Conservation (phyloP, 768 basidiomycete species). For the Cyathus striatus region DNA sequence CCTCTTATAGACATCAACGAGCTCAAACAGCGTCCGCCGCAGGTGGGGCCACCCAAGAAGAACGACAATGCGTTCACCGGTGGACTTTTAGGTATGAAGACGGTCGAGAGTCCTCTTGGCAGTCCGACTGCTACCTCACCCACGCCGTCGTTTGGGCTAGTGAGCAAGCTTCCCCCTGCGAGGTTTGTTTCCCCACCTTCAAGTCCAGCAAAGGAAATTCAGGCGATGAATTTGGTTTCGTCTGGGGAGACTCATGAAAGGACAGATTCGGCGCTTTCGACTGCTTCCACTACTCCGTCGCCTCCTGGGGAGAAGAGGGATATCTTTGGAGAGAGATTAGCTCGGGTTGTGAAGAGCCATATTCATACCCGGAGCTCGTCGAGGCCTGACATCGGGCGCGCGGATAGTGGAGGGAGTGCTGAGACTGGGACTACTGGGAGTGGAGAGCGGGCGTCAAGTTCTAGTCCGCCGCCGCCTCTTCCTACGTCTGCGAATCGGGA, state of each 20-base stretch:
- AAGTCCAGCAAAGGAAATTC: constrained; percentile 21
- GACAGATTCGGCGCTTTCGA: no score
- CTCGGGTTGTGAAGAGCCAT: constrained; percentile 28
- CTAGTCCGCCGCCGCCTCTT: background rate
- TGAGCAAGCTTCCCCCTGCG: constrained; percentile 24
- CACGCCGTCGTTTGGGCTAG: constrained; percentile 12
- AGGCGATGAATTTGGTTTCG: constrained; percentile 2
- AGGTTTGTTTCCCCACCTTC: constrained; percentile 30
- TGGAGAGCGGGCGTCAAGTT: background rate
- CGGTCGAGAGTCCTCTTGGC: constrained; percentile 10
- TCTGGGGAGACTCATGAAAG: background rate
- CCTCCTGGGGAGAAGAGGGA: constrained; percentile 31
- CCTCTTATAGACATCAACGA: constrained; percentile 49
- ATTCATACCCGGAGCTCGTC: no score
- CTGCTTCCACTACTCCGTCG: no score
- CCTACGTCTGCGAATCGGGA: background rate
- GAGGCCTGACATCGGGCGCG: background rate
- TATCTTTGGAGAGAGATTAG: constrained; percentile 35
- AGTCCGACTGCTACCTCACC: constrained; percentile 16
- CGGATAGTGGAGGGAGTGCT: background rate
- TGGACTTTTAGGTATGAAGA: constrained; percentile 16
- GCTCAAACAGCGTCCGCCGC: constrained; percentile 20
- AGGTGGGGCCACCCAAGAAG: constrained; percentile 8
- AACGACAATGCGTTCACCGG: constrained; percentile 31
- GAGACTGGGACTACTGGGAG: background rate